A percentile compares a stretch with the other conserved stretches of the same genome.
These are phyloP conservation scores for Penicillium olsonii DNA, from an alignment of 2,329 filamentous ascomycete species.

Conservation along the genomic window DNA sequence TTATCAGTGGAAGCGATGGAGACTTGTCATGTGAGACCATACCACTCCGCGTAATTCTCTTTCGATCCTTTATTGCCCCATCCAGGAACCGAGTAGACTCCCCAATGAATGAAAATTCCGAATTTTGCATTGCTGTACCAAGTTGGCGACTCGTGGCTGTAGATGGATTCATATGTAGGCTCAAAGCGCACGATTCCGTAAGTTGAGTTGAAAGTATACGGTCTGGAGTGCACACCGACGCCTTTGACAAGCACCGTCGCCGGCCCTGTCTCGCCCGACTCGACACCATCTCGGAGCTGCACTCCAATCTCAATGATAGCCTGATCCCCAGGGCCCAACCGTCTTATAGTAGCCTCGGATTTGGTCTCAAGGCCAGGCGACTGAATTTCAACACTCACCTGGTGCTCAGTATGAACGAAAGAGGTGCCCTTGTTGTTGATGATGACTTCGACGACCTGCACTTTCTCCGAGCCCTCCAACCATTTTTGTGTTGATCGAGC, in stretches of 20 bases:
- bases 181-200: constrained; percentile 26
- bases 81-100: constrained; percentile 56
- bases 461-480: constrained; percentile 41
- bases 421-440: constrained; percentile 41
- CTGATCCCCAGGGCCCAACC: neutral
- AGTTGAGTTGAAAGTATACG: neutral
- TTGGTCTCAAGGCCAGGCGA: neutral
- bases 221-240: neutral
- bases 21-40: neutral
- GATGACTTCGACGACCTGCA: constrained; percentile 41
- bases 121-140: constrained; percentile 61
- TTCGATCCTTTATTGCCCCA: constrained; percentile 51
- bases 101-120: constrained; percentile 65
- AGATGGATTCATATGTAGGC: constrained; percentile 40
- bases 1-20: neutral
- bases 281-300: neutral
- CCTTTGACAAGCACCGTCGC: neutral
- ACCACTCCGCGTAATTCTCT: constrained; percentile 46
- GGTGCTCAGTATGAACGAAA: constrained; percentile 35
- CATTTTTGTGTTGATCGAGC: constrained; percentile 46
- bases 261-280: neutral
- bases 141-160: constrained; percentile 49
- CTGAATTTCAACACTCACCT: constrained; percentile 1
- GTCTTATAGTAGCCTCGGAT: neutral
- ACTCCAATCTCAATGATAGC: neutral